Conservation (phyloP, 768 basidiomycete genomes). For the Boletus tylopilopsis region DNA sequence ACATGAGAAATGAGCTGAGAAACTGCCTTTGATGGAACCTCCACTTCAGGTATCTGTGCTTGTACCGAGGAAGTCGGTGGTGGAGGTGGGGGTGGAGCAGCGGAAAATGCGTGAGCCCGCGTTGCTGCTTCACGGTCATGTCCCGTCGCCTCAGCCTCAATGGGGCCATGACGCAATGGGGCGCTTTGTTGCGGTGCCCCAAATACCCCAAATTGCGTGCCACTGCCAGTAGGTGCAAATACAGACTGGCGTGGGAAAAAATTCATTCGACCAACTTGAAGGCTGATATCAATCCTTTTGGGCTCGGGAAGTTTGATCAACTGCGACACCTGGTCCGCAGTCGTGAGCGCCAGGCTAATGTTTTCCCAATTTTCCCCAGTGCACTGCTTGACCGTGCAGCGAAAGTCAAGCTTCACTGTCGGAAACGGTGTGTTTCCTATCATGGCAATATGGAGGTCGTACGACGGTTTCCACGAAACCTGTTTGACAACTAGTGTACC, state of each 20-base stretch:
- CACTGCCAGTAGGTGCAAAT: too few species aligned
- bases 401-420: constrained; percentile 23
- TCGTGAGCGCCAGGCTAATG: constrained; percentile 23
- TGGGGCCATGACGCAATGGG: too few species aligned
- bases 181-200: too few species aligned
- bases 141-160: too few species aligned
- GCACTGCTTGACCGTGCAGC: constrained; percentile 26
- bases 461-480: constrained; percentile 20
- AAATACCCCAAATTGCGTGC: too few species aligned
- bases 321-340: constrained; percentile 17
- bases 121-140: too few species aligned
- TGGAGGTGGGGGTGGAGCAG: too few species aligned
- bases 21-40: not conserved
- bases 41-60: not conserved
- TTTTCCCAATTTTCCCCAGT: constrained; percentile 32
- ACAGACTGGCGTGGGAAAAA: too few species aligned
- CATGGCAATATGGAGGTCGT: constrained; percentile 16
- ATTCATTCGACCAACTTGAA: not conserved
- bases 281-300: constrained; percentile 15
- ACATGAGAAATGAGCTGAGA: constrained; percentile 14
- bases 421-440: constrained; percentile 10
- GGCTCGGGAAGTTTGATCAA: constrained; percentile 22
- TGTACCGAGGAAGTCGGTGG: too few species aligned
- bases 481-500: constrained; percentile 8
- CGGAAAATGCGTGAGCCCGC: too few species aligned